Evolutionary conservation across 2,329 filamentous ascomycete genomes (phyloP).

Genomic region (Penicillium hesseltinei): DNA sequence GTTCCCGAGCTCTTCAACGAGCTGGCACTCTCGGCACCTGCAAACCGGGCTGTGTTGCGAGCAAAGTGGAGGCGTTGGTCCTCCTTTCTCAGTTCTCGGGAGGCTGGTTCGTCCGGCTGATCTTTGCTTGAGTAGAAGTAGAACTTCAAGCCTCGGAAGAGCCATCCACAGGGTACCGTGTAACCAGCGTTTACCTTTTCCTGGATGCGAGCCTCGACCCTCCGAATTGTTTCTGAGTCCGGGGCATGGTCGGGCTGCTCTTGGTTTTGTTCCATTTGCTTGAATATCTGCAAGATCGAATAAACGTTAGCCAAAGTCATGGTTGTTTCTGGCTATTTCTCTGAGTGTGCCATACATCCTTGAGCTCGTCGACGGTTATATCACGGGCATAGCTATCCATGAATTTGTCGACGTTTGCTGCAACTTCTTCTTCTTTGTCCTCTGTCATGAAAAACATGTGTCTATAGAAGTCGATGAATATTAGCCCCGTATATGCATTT

Average conservation of each 20-base stretch:
- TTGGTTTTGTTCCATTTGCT: conserved; percentile 37
- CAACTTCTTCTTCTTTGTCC: conserved; percentile 54
- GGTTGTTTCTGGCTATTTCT: not conserved
- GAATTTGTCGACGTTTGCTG: conserved; percentile 68
- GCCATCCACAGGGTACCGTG: conserved; percentile 42
- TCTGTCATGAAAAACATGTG: conserved; percentile 73
- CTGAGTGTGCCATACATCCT: conserved; percentile 30
- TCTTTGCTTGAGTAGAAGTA: conserved; percentile 39
- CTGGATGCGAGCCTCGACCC: conserved; percentile 58
- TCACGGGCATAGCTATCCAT: conserved; percentile 82
- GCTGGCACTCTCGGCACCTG: conserved; percentile 59
- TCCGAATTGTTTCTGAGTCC: conserved; percentile 49
- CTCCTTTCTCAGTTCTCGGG: not conserved
- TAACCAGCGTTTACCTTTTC: conserved; percentile 39
- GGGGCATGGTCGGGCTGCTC: conserved; percentile 40
- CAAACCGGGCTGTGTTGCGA: conserved; percentile 64
- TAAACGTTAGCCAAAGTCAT: not conserved
- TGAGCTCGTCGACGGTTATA: conserved; percentile 62
- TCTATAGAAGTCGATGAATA: conserved; percentile 41
- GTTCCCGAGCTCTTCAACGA: conserved; percentile 53
- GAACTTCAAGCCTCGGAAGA: conserved; percentile 50
- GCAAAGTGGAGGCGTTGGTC: conserved; percentile 44
- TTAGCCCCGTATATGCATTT: conserved; percentile 3
- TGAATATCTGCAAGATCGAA: conserved; percentile 34
- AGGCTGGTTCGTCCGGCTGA: not conserved